phyloP scores from a whole-genome alignment of 768 basidiomycete genomes.

The Obba rivulosa region DNA sequence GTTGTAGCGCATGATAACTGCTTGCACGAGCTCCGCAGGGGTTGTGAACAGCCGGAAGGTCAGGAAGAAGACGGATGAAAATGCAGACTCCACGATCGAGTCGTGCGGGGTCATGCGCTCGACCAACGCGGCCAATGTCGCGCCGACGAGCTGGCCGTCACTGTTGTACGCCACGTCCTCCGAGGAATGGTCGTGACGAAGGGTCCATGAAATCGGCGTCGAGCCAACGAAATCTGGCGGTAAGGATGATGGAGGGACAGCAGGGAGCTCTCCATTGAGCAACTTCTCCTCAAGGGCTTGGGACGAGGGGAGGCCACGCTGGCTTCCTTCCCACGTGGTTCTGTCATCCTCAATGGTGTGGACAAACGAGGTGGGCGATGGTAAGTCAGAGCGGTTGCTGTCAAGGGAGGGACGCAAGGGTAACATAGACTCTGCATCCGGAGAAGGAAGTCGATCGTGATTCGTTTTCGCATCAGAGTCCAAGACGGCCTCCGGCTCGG shows the following conservation, averaged over 20 bases:
- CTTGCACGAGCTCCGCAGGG: conserved; percentile 68
- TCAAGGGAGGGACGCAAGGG: conserved; percentile 24
- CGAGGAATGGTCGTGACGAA: conserved; percentile 72
- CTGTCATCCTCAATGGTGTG: conserved; percentile 46
- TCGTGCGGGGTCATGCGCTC: conserved; percentile 98
- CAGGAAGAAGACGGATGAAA: conserved; percentile 87
- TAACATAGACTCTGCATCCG: conserved; percentile 31
- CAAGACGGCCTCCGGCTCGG: conserved; percentile 1
- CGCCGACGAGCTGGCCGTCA: conserved; percentile 88
- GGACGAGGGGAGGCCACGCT: conserved; percentile 22
- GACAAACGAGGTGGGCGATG: conserved; percentile 45
- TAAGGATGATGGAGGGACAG: conserved; percentile 36
- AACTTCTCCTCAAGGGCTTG: conserved; percentile 47
- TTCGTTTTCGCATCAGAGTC: neutral
- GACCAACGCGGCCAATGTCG: conserved; percentile 83
- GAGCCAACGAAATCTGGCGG: conserved; percentile 11
- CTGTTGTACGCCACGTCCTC: conserved; percentile 88
- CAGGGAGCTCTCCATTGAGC: conserved; percentile 45
- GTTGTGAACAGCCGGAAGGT: conserved; percentile 92
- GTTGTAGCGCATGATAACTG: conserved; percentile 80
- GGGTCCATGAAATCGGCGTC: conserved; percentile 34
- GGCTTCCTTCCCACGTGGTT: conserved; percentile 55
- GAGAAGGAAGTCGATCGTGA: neutral
- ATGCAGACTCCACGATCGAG: conserved; percentile 80
- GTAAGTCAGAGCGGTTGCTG: conserved; percentile 33